phyloP scores from a whole-genome alignment of 495 filamentous ascomycete species.

The Daldinia decipiens region DNA sequence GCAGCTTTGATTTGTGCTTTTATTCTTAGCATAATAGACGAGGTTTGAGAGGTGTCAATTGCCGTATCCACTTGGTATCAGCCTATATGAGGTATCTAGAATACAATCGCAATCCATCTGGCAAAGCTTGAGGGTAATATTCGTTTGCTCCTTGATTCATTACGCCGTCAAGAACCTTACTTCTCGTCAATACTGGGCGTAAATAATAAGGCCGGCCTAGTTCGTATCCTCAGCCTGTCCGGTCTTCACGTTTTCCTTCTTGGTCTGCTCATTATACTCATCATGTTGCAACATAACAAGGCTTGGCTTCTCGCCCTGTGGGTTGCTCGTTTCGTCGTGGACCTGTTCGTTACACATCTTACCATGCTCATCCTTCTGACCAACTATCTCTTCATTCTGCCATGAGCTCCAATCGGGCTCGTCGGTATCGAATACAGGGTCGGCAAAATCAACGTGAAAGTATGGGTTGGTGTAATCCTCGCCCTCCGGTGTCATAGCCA shows the following conservation, averaged over 20 bases:
- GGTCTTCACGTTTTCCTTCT: background rate
- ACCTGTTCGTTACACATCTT: background rate
- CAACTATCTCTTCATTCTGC: conserved; percentile 6
- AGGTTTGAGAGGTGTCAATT: background rate
- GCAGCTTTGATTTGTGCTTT: background rate
- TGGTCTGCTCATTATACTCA: background rate
- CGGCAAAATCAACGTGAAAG: conserved; percentile 36
- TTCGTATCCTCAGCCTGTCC: conserved; percentile 10
- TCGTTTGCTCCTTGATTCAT: background rate
- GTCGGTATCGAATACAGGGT: conserved; percentile 11
- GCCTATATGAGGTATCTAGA: background rate
- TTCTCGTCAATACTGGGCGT: background rate
- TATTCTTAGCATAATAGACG: background rate
- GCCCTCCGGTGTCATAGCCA: conserved; percentile 44
- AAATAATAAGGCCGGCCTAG: background rate
- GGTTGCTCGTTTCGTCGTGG: background rate
- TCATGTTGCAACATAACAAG: background rate
- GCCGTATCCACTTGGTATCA: conserved; percentile 2
- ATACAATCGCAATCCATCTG: background rate
- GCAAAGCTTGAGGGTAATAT: background rate
- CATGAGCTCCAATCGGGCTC: conserved; percentile 18
- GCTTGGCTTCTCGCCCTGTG: background rate
- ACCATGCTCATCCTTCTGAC: background rate
- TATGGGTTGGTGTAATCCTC: conserved; percentile 49
- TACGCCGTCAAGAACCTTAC: background rate